Conservation (phyloP, 2,329 filamentous ascomycete genomes). For the Ilyonectria robusta region DNA sequence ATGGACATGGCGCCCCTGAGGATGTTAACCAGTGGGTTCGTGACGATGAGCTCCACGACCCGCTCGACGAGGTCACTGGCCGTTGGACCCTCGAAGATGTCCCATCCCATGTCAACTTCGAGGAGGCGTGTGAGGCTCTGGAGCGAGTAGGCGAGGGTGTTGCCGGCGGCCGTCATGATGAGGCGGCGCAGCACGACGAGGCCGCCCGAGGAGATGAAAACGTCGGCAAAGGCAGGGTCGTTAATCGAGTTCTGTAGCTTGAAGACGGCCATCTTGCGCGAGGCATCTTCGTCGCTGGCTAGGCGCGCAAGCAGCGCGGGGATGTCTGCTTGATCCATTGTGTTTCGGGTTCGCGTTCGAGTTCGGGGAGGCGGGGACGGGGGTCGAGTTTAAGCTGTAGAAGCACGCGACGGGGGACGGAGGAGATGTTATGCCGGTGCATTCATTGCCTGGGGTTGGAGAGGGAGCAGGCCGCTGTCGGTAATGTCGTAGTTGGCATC, state of each 20-base stretch:
- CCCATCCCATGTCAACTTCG: slow-evolving; percentile 99
- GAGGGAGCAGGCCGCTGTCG: neutral
- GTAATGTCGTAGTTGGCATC: neutral
- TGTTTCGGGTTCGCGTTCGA: slow-evolving; percentile 46
- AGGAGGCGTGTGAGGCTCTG: slow-evolving; percentile 89
- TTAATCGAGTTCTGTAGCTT: slow-evolving; percentile 96
- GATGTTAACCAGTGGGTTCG: slow-evolving; percentile 96
- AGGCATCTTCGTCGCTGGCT: slow-evolving; percentile 84
- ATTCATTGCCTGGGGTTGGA: slow-evolving; percentile 9
- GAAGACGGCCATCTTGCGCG: slow-evolving; percentile 98
- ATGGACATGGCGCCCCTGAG: slow-evolving; percentile 97
- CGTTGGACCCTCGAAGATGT: slow-evolving; percentile 78
- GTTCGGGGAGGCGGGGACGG: neutral
- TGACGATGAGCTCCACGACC: slow-evolving; percentile 94
- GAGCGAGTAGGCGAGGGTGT: slow-evolving; percentile 95
- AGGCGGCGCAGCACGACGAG: slow-evolving; percentile 85
- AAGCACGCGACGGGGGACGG: neutral
- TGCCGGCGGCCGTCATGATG: slow-evolving; percentile 88
- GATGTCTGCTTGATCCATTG: slow-evolving; percentile 76
- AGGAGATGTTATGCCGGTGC: slow-evolving; percentile 9
- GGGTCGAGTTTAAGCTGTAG: neutral
- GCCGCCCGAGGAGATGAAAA: slow-evolving; percentile 93
- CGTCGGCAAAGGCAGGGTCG: slow-evolving; percentile 95
- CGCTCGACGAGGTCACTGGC: slow-evolving; percentile 78
- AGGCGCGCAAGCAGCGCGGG: slow-evolving; percentile 75